Evolutionary conservation across 1,139 yeast genomes (phyloP), one percentile per base, ranked within the genome.

Genomic region (Neolecta irregularis): DNA sequence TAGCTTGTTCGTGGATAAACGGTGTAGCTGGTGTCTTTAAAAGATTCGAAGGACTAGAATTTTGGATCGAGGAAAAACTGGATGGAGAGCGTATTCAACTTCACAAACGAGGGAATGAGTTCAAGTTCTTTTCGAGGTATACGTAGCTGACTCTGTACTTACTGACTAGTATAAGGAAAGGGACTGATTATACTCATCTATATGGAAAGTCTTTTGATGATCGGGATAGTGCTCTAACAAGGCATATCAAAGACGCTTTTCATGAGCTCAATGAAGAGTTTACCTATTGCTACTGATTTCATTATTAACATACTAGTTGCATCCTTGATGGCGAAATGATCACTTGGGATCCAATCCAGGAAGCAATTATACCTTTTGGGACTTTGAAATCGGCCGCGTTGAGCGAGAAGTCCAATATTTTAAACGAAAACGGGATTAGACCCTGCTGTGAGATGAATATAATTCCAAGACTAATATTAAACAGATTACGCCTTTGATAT

Each of bases 241-340:
- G 65, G 34, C 62, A 70, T 46, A 49, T 79, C 24, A 48, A 55
- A 2, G 52, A 62, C 4, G 65, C 68, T 2, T 61, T 73, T 41
- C 55, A 58, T 16, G 55, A 56, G 1, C 44, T 53, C 24, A 69
- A 79, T 2, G 49, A 58, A 33, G 55, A 55, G 30, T 55, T 63
- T n/a, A n/a, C n/a, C n/a, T n/a, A n/a, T n/a, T 41, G 53, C 8
- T 4, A 39, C 41, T 5, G 35, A 36, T 6, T 42, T 42, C 23
- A 46, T 52, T 26, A 36, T 54, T 11, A 36, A 45, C 12, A 8
- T 21, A 16, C 24, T 9, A 49, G 40, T 33, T 52, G 63, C 29
- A 64, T 88, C 2, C 51, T 88, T 3, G 98, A 88, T 56, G 96
- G 98, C 1, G 98, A 88, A 55, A 78, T 88, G 83, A 74, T 85